phyloP scores from a whole-genome alignment of 1,284 basidiomycete genomes.

The Agaricales sp. region DNA sequence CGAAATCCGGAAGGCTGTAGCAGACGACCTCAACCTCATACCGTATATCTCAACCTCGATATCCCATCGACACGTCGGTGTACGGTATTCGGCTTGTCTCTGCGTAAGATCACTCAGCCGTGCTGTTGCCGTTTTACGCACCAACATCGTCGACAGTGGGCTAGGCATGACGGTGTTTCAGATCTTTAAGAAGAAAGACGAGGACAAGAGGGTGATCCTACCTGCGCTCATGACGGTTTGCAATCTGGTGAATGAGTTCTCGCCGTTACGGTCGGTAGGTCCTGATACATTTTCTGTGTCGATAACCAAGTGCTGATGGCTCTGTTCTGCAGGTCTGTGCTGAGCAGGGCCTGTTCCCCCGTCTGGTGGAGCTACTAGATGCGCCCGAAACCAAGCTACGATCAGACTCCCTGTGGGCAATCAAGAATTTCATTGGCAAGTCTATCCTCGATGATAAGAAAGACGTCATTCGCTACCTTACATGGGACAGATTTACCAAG shows the following conservation, averaged over 20 bases:
- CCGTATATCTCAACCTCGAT: slow-evolving; percentile 43
- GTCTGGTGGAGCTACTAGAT: slow-evolving; percentile 48
- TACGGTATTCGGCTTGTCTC: slow-evolving; percentile 80
- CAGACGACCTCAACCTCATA: slow-evolving; percentile 38
- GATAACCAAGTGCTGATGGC: slow-evolving; percentile 4
- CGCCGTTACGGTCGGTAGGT: slow-evolving; percentile 64
- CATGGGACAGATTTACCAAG: slow-evolving; percentile 47
- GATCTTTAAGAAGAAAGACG: slow-evolving; percentile 40
- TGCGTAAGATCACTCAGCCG: slow-evolving; percentile 74
- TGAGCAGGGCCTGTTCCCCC: slow-evolving; percentile 49
- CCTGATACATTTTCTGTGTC: slow-evolving; percentile 7
- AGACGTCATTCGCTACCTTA: slow-evolving; percentile 51
- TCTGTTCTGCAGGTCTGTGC: slow-evolving; percentile 39
- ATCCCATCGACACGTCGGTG: slow-evolving; percentile 54
- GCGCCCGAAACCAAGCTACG: slow-evolving; percentile 46
- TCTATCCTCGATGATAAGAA: slow-evolving; percentile 47
- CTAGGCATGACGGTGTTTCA: slow-evolving; percentile 62
- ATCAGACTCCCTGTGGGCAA: slow-evolving; percentile 67
- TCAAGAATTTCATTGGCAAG: slow-evolving; percentile 71
- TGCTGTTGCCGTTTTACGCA: slow-evolving; percentile 68
- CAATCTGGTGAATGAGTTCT: slow-evolving; percentile 82
- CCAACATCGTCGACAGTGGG: slow-evolving; percentile 75
- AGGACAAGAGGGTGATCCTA: slow-evolving; percentile 62
- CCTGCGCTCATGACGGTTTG: slow-evolving; percentile 72
- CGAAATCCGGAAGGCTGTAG: slow-evolving; percentile 56